These are phyloP conservation scores for Blepharisma stoltei DNA, from an alignment of 73 alveolate species.

Conservation along the genomic window DNA sequence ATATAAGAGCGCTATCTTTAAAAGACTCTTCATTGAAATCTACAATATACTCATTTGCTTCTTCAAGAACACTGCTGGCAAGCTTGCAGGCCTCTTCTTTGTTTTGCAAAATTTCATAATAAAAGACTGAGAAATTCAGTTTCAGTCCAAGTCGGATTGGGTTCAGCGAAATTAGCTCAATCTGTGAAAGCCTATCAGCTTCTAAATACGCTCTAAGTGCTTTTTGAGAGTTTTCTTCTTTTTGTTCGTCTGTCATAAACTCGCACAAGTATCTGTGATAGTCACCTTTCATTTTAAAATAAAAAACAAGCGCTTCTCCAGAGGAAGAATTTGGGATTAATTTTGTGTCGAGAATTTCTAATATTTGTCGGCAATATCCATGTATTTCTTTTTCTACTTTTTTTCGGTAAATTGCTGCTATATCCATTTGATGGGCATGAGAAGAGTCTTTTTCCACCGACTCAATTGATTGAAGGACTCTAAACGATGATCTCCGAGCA, in stretches of 20 bases:
- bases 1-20: conserved; percentile 83
- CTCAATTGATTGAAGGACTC: conserved; percentile 50
- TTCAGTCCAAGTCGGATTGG: conserved; percentile 85
- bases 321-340: conserved; percentile 56
- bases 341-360: conserved; percentile 49
- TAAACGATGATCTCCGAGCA: conserved; percentile 71
- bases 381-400: conserved; percentile 65
- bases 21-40: conserved; percentile 74
- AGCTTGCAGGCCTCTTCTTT: conserved; percentile 78
- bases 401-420: conserved; percentile 37
- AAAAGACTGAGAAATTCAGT: conserved; percentile 86
- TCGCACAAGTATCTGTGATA: conserved; percentile 78
- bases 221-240: conserved; percentile 60
- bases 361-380: conserved; percentile 54
- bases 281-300: conserved; percentile 79
- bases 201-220: conserved; percentile 80
- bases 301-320: conserved; percentile 69
- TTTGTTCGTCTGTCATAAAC: conserved; percentile 60
- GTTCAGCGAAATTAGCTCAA: conserved; percentile 68
- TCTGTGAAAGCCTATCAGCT: conserved; percentile 68
- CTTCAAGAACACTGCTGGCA: conserved; percentile 83
- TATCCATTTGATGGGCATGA: conserved; percentile 27
- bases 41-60: conserved; percentile 88
- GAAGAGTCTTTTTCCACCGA: conserved; percentile 33
- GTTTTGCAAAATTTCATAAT: conserved; percentile 85